Evolutionary conservation across 371 early-diverging fungal genomes (phyloP).

Genomic region (Mortierella sp.): DNA sequence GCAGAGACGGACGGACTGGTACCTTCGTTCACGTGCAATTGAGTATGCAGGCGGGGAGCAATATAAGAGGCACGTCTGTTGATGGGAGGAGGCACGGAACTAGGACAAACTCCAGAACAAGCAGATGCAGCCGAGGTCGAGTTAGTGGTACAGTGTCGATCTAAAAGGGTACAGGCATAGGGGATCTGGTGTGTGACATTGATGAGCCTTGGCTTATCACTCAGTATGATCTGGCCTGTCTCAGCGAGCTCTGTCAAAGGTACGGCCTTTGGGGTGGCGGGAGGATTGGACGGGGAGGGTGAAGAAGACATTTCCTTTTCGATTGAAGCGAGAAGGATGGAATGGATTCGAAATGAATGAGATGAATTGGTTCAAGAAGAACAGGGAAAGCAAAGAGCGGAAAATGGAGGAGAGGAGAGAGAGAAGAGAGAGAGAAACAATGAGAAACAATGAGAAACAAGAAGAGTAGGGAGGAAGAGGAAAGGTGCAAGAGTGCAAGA

Average conservation of each 20-base stretch:
- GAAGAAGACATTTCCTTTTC: slow-evolving; percentile 15
- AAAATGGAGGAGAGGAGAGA: too few relatives aligned
- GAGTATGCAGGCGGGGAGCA: slow-evolving; percentile 16
- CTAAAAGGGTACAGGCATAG: slow-evolving; percentile 61
- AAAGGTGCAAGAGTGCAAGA: background rate
- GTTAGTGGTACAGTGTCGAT: slow-evolving; percentile 9
- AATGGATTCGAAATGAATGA: background rate
- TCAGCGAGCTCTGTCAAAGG: slow-evolving; percentile 53
- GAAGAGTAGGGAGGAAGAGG: background rate
- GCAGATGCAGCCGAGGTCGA: slow-evolving; percentile 1
- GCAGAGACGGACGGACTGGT: slow-evolving; percentile 1
- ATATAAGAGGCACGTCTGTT: slow-evolving; percentile 34
- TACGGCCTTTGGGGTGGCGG: slow-evolving; percentile 14
- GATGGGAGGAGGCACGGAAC: slow-evolving; percentile 11
- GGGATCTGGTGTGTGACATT: slow-evolving; percentile 76
- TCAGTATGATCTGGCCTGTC: slow-evolving; percentile 43
- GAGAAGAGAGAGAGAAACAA: background rate
- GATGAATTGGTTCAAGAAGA: too few relatives aligned
- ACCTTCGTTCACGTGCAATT: background rate
- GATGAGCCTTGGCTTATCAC: slow-evolving; percentile 62
- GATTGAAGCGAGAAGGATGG: background rate
- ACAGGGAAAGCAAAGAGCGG: background rate
- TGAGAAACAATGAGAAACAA: background rate
- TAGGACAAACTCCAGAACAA: background rate
- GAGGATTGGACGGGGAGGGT: slow-evolving; percentile 19